Conservation (phyloP, 352 stramenopile genomes). For the Phytophthora europaea region DNA sequence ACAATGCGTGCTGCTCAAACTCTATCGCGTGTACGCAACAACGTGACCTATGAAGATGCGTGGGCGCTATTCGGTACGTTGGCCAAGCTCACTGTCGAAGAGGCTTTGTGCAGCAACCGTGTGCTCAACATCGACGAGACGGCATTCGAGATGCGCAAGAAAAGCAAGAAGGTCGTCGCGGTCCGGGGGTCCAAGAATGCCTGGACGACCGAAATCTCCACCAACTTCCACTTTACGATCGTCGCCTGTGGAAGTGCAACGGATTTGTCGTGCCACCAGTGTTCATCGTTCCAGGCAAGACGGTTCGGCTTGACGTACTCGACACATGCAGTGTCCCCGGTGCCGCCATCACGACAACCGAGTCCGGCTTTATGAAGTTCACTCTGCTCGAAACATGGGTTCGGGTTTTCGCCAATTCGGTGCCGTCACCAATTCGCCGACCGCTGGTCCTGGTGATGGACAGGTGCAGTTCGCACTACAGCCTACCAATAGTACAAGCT, state of each 20-base stretch:
- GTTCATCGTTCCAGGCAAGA: conserved; percentile 24
- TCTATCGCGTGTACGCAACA: too few species aligned
- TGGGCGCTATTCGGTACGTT: conserved; percentile 15
- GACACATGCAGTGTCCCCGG: background rate
- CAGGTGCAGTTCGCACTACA: too few species aligned
- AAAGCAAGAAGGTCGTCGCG: conserved; percentile 23
- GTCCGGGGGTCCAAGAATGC: conserved; percentile 32
- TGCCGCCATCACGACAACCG: conserved; percentile 19
- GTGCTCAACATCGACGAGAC: conserved; percentile 49
- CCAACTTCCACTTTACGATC: conserved; percentile 43
- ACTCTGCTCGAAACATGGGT: too few species aligned
- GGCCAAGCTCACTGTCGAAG: conserved; percentile 18
- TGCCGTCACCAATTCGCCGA: too few species aligned
- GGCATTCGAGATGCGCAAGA: conserved; percentile 17
- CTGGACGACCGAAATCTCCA: conserved; percentile 14
- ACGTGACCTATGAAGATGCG: too few species aligned
- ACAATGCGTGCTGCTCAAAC: too few species aligned
- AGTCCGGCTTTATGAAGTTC: too few species aligned
- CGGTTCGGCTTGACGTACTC: too few species aligned
- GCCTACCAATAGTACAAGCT: too few species aligned
- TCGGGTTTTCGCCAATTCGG: too few species aligned
- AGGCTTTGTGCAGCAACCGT: background rate
- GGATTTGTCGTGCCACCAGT: conserved; percentile 16
- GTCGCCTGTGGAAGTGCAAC: conserved; percentile 34
- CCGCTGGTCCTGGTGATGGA: too few species aligned